Conservation (phyloP, 352 stramenopile genomes). For the Globisporangium emineosum region DNA sequence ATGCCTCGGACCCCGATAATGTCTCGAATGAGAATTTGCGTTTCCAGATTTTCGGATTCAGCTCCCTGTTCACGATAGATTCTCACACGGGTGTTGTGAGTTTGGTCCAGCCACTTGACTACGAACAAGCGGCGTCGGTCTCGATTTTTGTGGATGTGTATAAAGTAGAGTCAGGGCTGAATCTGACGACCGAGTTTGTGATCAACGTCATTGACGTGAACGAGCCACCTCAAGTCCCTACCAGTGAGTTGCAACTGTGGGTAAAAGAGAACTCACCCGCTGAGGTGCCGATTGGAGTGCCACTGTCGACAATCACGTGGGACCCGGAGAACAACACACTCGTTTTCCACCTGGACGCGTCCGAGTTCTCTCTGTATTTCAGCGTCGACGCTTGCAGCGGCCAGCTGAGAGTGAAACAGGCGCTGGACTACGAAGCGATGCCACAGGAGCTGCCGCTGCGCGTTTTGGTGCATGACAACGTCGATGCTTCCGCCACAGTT, state of each 20-base stretch:
- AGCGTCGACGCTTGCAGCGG: constrained; percentile 44
- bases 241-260: constrained; percentile 3
- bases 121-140: background rate
- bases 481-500: background rate
- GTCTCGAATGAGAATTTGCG: constrained; percentile 27
- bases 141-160: constrained; percentile 2
- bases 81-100: constrained; percentile 1
- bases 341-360: constrained; percentile 36
- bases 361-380: constrained; percentile 43
- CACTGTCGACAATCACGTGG: constrained; percentile 33
- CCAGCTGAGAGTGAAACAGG: constrained; percentile 31
- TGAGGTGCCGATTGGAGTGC: constrained; percentile 22
- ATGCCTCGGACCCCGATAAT: constrained; percentile 46
- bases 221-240: constrained; percentile 20
- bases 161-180: background rate
- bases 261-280: constrained; percentile 2
- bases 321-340: constrained; percentile 57
- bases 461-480: constrained; percentile 13
- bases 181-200: background rate
- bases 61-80: background rate
- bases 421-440: constrained; percentile 40
- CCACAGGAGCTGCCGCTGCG: background rate
- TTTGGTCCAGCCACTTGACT: constrained; percentile 7
- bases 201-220: constrained; percentile 23
- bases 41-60: constrained; percentile 20